Base-by-base conservation (phyloP, 1,139 yeast species). In the Yarrowia galli region DNA sequence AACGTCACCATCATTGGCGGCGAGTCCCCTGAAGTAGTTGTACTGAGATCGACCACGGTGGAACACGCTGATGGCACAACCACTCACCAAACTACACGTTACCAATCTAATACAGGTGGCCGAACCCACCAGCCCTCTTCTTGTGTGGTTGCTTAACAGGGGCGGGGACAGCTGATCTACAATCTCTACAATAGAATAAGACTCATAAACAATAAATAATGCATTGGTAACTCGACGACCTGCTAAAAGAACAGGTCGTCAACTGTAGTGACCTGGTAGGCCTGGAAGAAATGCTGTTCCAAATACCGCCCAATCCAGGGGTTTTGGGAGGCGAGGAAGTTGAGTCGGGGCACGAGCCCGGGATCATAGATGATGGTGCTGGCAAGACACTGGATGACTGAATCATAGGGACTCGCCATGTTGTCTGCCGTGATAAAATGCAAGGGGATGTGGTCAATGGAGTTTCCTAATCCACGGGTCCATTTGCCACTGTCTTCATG, bases 251-350 rank as follows among this genome's bases (percentile, higher is more conserved):
- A 58, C 16, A 43, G 23, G 15, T 58, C 64, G 10, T 58, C 64
- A 3, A 58, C 20, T 5, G 64, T 58, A 3, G 64, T 43, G 28
- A 58, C 51, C 51, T 43, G 49, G 10, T 18, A 28, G 22, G 42
- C 64, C 51, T 58, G 64, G 36, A 28, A 42, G 7, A 12, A 58
- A 28, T 58, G 64, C 51, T 58, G 64, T 4, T 43, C 64, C 32
- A 58, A 20, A n/a, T 43, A 58, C 42, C 64, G 64, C 12, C 51
- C 49, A 16, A 58, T 43, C 64, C 64, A 58, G 64, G 49, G 51
- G 16, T 43, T 43, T 32, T 43, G 40, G 12, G 64, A 58, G 16
- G 64, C 51, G 15, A 42, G 40, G 28, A 43, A 43, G 10, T 42
- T 42, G 48, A 56, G 48, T 9, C 63, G 22, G 8, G 48, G 48